Percentiles rank a stretch among this genome's conserved stretches.
Evolutionary conservation across 2,329 filamentous ascomycete genomes (phyloP).

Genomic region (Microdochium bolleyi): DNA sequence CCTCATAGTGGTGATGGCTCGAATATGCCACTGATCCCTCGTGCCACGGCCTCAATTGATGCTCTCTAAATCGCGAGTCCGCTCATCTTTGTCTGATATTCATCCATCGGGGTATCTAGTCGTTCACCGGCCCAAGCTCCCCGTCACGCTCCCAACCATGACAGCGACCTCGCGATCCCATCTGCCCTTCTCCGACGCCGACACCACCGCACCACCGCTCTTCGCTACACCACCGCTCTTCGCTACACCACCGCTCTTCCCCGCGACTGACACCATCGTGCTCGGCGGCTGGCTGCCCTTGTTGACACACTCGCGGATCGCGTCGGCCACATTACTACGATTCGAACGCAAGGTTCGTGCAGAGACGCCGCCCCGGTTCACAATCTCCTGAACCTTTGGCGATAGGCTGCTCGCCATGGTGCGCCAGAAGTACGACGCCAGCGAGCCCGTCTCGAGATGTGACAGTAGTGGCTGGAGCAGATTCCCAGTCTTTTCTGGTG

Average conservation of each 20-base stretch:
- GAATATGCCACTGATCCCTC: too few species aligned
- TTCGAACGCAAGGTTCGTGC: conserved; percentile 75
- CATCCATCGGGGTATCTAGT: not conserved
- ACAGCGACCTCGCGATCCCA: conserved; percentile 94
- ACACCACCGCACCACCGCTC: conserved; percentile 32
- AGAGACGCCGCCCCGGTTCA: conserved; percentile 74
- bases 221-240: conserved; percentile 29
- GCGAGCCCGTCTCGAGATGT: conserved; percentile 77
- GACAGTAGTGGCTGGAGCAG: conserved; percentile 67
- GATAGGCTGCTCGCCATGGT: conserved; percentile 73
- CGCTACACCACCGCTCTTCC: conserved; percentile 27
- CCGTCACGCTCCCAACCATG: conserved; percentile 80
- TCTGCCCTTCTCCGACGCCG: conserved; percentile 21
- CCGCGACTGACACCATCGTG: conserved; percentile 36
- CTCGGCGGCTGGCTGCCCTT: conserved; percentile 64
- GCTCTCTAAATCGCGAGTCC: too few species aligned
- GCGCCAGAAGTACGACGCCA: conserved; percentile 91
- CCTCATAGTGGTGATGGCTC: too few species aligned
- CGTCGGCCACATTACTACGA: conserved; percentile 64
- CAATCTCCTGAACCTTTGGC: conserved; percentile 73
- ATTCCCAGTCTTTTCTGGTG: conserved; percentile 26
- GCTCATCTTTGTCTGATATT: too few species aligned
- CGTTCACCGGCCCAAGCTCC: conserved; percentile 37
- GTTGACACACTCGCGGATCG: conserved; percentile 76
- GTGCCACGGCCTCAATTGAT: too few species aligned